These are phyloP conservation scores for Syncephalis plumigaleata DNA, from an alignment of 371 early-diverging fungal genomes.

Conservation along the genomic window DNA sequence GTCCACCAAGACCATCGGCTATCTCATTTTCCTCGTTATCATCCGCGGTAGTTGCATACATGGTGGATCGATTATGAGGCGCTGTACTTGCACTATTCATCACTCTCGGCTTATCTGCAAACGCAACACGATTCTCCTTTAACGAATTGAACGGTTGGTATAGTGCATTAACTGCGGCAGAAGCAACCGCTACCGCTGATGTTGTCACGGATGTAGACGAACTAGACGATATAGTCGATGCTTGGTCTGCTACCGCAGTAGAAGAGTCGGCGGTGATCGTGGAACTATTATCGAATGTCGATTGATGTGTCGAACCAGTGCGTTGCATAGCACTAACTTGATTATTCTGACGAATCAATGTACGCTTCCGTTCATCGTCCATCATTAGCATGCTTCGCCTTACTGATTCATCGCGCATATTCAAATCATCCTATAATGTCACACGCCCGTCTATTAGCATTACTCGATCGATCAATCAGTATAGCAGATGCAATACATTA, in stretches of 20 bases:
- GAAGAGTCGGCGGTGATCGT: background rate
- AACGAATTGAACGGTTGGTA: background rate
- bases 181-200: background rate
- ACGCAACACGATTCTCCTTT: background rate
- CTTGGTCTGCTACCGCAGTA: background rate
- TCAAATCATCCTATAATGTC: constrained; percentile 3
- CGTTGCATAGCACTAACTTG: constrained; percentile 1
- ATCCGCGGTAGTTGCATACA: background rate
- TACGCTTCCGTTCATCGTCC: constrained; percentile 1
- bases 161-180: background rate
- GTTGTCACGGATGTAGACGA: background rate
- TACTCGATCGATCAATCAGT: too few relatives aligned
- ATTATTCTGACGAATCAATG: background rate
- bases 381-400: background rate
- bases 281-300: background rate
- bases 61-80: constrained; percentile 17
- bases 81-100: constrained; percentile 9
- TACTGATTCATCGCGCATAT: background rate
- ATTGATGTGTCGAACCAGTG: background rate
- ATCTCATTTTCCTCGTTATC: background rate
- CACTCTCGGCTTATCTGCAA: constrained; percentile 10
- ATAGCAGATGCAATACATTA: too few relatives aligned
- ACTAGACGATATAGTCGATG: background rate
- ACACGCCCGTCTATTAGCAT: background rate
- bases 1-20: background rate